Evolutionary conservation across 768 basidiomycete genomes (phyloP).

Genomic region (Naematelia aurantialba): DNA sequence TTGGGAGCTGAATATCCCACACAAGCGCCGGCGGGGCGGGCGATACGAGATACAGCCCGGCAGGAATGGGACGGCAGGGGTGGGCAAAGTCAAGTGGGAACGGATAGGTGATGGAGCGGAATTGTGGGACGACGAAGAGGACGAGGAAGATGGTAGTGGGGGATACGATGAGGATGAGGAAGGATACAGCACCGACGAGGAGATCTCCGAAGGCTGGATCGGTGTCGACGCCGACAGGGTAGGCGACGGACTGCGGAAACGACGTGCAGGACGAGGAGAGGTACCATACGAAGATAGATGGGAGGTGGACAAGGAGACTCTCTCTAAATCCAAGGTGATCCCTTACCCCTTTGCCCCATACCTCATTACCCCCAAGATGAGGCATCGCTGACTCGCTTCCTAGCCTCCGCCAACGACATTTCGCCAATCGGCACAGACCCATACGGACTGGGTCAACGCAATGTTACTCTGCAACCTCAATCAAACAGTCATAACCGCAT

Average conservation of each 20-base stretch:
- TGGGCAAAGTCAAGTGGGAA: constrained; percentile 46
- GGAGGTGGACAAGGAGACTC: constrained; percentile 66
- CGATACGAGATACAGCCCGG: constrained; percentile 29
- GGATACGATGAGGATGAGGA: constrained; percentile 44
- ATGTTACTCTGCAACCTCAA: constrained; percentile 85
- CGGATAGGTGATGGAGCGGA: constrained; percentile 81
- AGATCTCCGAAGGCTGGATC: constrained; percentile 27
- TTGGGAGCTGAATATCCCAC: constrained; percentile 75
- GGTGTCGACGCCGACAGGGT: constrained; percentile 59
- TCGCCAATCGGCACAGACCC: constrained; percentile 80
- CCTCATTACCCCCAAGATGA: too few species aligned
- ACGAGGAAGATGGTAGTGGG: constrained; percentile 61
- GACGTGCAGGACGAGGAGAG: constrained; percentile 20
- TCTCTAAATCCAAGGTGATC: constrained; percentile 49
- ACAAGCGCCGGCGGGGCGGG: constrained; percentile 55
- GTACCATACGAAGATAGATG: constrained; percentile 70
- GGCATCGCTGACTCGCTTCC: constrained; percentile 39
- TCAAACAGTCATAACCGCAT: constrained; percentile 89
- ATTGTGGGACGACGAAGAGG: constrained; percentile 66
- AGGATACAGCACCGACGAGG: constrained; percentile 26
- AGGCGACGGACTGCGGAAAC: constrained; percentile 55
- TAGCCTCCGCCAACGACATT: constrained; percentile 55
- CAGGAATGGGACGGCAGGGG: not conserved
- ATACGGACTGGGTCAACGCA: constrained; percentile 96
- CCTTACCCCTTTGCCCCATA: constrained; percentile 52